Percentiles rank a stretch among this genome's conserved stretches.
phyloP scores from a whole-genome alignment of 2,329 filamentous ascomycete species.

The Microdochium trichocladiopsis region DNA sequence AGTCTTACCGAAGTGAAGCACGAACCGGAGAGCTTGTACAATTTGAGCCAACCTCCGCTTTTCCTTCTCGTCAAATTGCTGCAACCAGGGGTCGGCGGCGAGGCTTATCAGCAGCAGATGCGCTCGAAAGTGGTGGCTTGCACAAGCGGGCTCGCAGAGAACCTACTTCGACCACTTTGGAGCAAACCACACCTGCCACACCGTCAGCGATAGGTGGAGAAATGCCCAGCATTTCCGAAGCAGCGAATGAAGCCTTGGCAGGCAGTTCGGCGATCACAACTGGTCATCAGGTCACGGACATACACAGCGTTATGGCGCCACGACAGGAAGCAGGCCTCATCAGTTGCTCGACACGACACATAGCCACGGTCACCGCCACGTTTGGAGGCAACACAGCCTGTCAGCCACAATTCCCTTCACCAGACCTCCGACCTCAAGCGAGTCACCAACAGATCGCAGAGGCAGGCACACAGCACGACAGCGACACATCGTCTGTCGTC shows the following conservation, averaged over 20 bases:
- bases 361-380: no score
- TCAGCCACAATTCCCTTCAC: no score
- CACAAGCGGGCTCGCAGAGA: background rate
- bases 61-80: background rate
- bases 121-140: background rate
- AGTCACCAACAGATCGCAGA: no score
- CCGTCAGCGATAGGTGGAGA: background rate
- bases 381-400: no score
- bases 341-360: background rate
- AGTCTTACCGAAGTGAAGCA: background rate
- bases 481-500: background rate
- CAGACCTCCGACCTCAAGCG: no score
- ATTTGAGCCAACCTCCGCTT: background rate
- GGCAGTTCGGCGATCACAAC: background rate
- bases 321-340: background rate
- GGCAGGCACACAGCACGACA: background rate
- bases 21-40: background rate
- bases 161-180: background rate
- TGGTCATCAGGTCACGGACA: background rate
- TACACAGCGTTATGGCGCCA: background rate
- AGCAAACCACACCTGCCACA: background rate
- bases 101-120: no score
- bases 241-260: background rate
- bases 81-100: background rate
- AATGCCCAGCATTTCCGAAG: background rate